Evolutionary conservation across 768 basidiomycete genomes (phyloP).

Genomic region (Hericium coralloides): DNA sequence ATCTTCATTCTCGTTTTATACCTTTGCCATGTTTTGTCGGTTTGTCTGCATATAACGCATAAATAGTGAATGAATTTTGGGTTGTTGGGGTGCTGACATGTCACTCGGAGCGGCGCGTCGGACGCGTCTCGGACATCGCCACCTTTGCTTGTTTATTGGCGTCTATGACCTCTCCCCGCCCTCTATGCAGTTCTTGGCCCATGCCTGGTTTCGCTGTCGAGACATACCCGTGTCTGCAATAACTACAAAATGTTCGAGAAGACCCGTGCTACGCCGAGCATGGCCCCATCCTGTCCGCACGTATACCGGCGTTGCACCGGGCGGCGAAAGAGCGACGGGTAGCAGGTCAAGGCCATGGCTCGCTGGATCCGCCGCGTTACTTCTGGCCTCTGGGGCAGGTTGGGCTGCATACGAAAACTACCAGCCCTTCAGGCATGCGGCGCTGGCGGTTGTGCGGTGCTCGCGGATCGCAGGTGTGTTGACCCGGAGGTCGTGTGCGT

Average conservation of each 20-base stretch:
- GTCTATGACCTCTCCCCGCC: not conserved
- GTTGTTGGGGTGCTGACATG: too few relatives aligned
- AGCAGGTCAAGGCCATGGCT: not conserved
- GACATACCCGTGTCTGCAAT: not conserved
- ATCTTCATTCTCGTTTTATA: not conserved
- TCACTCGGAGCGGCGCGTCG: not conserved
- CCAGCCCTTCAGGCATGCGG: slow-evolving; percentile 66
- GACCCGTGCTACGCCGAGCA: too few relatives aligned
- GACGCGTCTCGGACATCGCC: not conserved
- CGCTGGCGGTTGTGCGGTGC: slow-evolving; percentile 70
- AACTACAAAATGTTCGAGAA: too few relatives aligned
- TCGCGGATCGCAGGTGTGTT: slow-evolving; percentile 62
- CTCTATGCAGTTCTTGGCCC: slow-evolving; percentile 1
- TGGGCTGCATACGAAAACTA: slow-evolving; percentile 54
- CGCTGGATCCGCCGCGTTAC: slow-evolving; percentile 12
- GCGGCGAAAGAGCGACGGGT: too few relatives aligned
- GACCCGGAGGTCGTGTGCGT: slow-evolving; percentile 8
- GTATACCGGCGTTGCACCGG: too few relatives aligned
- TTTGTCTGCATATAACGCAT: not conserved
- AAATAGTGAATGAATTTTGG: not conserved
- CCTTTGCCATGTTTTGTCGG: not conserved
- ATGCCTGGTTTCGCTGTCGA: not conserved
- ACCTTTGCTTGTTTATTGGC: not conserved
- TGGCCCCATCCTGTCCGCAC: too few relatives aligned
- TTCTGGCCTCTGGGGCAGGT: slow-evolving; percentile 24